Evolutionary conservation across 1,139 yeast species (phyloP).

Genomic region (Kluyveromyces sp.): DNA sequence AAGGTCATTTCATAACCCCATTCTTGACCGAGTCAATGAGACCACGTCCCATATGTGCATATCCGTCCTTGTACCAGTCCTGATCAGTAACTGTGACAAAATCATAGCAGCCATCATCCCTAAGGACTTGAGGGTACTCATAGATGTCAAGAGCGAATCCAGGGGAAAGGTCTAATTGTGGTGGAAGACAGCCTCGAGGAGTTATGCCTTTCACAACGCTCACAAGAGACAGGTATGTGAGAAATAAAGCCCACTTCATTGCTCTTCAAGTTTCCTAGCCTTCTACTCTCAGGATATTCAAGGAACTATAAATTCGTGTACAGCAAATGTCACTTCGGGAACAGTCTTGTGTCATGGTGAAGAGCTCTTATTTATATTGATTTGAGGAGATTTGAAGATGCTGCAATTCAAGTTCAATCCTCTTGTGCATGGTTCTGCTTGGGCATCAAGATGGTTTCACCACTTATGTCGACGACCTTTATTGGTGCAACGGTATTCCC

Average conservation of each 20-base stretch:
- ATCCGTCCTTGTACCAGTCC: background rate
- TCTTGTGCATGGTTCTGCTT: no score
- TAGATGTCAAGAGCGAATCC: background rate
- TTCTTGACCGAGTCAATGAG: background rate
- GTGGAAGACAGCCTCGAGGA: background rate
- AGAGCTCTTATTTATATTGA: no score
- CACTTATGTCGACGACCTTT: no score
- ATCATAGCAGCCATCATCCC: background rate
- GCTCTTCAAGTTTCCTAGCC: background rate
- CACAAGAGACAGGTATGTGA: background rate
- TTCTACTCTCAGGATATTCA: no score
- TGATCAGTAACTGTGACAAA: background rate
- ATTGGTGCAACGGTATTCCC: no score
- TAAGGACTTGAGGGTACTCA: background rate
- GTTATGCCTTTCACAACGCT: background rate
- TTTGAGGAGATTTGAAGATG: no score
- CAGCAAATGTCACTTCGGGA: no score
- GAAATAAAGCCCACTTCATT: background rate
- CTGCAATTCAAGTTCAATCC: no score
- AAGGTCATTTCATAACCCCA: background rate
- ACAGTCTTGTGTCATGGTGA: no score
- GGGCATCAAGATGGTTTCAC: no score
- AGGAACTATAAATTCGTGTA: no score
- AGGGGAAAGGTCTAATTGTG: background rate
- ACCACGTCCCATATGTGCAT: background rate